phyloP scores from a whole-genome alignment of 116 monocot species.

The Posidonia oceanica region DNA sequence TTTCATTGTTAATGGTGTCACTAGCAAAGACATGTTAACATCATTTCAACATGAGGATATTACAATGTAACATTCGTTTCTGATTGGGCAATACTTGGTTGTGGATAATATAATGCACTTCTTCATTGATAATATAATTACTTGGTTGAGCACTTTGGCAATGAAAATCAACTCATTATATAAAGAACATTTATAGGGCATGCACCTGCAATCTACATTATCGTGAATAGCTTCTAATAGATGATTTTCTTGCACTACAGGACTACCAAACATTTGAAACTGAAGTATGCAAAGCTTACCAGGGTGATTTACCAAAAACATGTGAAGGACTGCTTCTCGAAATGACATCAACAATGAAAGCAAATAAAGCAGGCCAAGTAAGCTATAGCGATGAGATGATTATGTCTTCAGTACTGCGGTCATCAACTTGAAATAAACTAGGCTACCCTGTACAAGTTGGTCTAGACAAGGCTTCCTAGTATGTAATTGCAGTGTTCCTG shows the following conservation, averaged over 20 bases:
- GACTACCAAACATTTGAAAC: constrained; percentile 16
- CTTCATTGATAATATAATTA: not conserved
- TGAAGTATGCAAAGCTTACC: constrained; percentile 25
- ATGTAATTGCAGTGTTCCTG: no score
- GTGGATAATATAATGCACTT: no score
- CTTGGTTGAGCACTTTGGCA: not conserved
- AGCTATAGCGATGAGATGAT: constrained; percentile 1
- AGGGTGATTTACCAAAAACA: constrained; percentile 16
- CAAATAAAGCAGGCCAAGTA: not conserved
- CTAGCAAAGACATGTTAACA: no score
- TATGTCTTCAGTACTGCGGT: not conserved
- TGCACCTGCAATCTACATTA: not conserved
- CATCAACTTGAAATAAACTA: not conserved
- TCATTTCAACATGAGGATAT: no score
- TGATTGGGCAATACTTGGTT: no score
- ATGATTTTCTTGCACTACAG: not conserved
- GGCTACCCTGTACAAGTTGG: no score
- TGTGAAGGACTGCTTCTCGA: constrained; percentile 10
- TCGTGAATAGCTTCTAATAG: not conserved
- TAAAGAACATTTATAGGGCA: not conserved
- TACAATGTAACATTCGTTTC: no score
- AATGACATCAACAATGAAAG: not conserved
- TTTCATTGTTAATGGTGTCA: no score
- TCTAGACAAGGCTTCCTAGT: no score
- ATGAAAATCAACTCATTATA: not conserved